Evolutionary conservation across 768 basidiomycete genomes (phyloP).

Genomic region (Sutorius australiensis): DNA sequence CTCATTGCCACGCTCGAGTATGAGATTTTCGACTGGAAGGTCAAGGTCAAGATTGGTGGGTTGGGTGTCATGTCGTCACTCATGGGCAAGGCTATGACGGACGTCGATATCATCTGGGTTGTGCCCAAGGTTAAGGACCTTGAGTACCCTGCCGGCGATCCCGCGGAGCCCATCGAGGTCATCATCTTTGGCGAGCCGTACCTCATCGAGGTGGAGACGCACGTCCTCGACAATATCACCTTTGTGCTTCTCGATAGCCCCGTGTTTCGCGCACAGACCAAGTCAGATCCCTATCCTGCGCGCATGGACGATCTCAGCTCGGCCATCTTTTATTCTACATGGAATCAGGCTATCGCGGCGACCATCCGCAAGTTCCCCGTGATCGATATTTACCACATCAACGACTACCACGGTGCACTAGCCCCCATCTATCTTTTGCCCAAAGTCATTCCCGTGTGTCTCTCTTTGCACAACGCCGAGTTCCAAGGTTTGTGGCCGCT

Average conservation of each 20-base stretch:
- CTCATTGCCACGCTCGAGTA: conserved; percentile 92
- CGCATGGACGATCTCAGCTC: conserved; percentile 97
- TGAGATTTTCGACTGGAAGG: conserved; percentile 95
- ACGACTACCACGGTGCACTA: conserved; percentile 92
- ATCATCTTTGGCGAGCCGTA: conserved; percentile 96
- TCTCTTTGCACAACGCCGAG: conserved; percentile 95
- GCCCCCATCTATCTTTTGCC: conserved; percentile 89
- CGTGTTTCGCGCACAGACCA: conserved; percentile 95
- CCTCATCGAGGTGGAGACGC: conserved; percentile 93
- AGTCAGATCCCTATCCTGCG: conserved; percentile 92
- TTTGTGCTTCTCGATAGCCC: conserved; percentile 92
- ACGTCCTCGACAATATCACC: conserved; percentile 91
- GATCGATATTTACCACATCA: conserved; percentile 92
- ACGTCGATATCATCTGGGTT: conserved; percentile 93
- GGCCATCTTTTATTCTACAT: conserved; percentile 96
- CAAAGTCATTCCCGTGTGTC: conserved; percentile 83
- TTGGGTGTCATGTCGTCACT: conserved; percentile 96
- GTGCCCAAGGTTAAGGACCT: conserved; percentile 93
- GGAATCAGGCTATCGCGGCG: conserved; percentile 95
- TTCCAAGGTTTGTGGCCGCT: conserved; percentile 97
- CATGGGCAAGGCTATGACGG: conserved; percentile 98
- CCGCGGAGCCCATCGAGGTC: conserved; percentile 91
- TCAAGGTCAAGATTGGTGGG: conserved; percentile 97
- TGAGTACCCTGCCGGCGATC: conserved; percentile 89
- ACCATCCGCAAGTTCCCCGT: conserved; percentile 82